A percentile compares a stretch with the other conserved stretches of the same genome.
Evolutionary conservation across 805 yeast species (phyloP).

Genomic region (Wickerhamomyces queroliae): DNA sequence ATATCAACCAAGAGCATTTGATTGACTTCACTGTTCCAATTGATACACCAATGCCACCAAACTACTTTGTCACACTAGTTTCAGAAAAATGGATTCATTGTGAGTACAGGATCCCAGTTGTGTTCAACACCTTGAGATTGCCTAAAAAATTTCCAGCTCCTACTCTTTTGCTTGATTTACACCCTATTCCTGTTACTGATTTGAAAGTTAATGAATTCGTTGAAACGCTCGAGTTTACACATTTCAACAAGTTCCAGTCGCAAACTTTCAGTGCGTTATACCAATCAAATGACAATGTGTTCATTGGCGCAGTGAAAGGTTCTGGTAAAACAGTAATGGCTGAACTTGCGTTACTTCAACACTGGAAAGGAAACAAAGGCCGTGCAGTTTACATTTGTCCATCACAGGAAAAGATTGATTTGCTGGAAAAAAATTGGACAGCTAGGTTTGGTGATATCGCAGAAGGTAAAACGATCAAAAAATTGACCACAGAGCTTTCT

Average conservation of each 20-base stretch:
- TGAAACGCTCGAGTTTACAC: slow-evolving; percentile 36
- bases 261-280: slow-evolving; percentile 61
- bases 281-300: slow-evolving; percentile 48
- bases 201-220: slow-evolving; percentile 43
- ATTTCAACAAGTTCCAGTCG: slow-evolving; percentile 70
- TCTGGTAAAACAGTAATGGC: slow-evolving; percentile 70
- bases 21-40: slow-evolving; percentile 63
- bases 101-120: slow-evolving; percentile 54
- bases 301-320: slow-evolving; percentile 72
- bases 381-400: slow-evolving; percentile 73
- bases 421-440: slow-evolving; percentile 44
- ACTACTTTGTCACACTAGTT: slow-evolving; percentile 61
- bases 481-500: slow-evolving; percentile 46
- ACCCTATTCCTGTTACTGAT: slow-evolving; percentile 42
- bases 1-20: slow-evolving; percentile 47
- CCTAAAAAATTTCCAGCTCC: slow-evolving; percentile 65
- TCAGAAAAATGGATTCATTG: slow-evolving; percentile 88
- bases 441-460: slow-evolving; percentile 39
- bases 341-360: slow-evolving; percentile 64
- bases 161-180: slow-evolving; percentile 49
- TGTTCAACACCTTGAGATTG: slow-evolving; percentile 41
- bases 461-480: slow-evolving; percentile 52
- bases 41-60: slow-evolving; percentile 55
- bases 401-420: slow-evolving; percentile 47
- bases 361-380: slow-evolving; percentile 67